Evolutionary conservation across 257 asterid species (phyloP).

Genomic region (Marsdenia floribunda): DNA sequence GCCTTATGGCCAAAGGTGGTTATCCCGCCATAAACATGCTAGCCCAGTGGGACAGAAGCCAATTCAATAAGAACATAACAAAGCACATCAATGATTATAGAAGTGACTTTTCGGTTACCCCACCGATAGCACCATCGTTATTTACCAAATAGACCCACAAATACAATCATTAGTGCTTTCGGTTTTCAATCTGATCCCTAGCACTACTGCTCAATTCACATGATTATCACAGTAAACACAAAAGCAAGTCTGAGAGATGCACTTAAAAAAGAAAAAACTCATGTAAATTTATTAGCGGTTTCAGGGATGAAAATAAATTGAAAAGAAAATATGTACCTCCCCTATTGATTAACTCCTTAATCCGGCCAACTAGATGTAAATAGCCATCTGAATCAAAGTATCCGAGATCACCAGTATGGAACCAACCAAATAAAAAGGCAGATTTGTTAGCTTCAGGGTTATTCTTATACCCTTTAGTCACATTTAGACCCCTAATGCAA

Average conservation of each 20-base stretch:
- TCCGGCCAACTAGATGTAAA: constrained; percentile 89
- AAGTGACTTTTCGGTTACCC: neutral
- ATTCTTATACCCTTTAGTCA: constrained; percentile 77
- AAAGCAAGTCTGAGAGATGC: neutral
- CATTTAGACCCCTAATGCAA: constrained; percentile 84
- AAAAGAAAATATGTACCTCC: constrained; percentile 55
- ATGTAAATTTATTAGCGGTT: neutral
- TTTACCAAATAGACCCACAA: neutral
- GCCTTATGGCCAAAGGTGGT: neutral
- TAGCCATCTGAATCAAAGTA: constrained; percentile 71
- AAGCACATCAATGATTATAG: neutral
- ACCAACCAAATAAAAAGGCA: constrained; percentile 80
- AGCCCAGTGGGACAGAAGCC: neutral
- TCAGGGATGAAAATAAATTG: neutral
- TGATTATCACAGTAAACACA: neutral
- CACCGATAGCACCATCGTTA: neutral
- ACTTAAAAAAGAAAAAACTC: neutral
- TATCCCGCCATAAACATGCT: neutral
- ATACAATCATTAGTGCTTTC: too few species aligned
- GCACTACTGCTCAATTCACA: neutral
- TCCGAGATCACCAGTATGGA: constrained; percentile 85
- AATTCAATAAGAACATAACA: neutral
- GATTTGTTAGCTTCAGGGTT: constrained; percentile 78
- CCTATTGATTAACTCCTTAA: constrained; percentile 85
- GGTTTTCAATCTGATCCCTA: neutral